Conservation (phyloP, 1,139 yeast genomes). For the Cylindricascospora bacillispora region DNA sequence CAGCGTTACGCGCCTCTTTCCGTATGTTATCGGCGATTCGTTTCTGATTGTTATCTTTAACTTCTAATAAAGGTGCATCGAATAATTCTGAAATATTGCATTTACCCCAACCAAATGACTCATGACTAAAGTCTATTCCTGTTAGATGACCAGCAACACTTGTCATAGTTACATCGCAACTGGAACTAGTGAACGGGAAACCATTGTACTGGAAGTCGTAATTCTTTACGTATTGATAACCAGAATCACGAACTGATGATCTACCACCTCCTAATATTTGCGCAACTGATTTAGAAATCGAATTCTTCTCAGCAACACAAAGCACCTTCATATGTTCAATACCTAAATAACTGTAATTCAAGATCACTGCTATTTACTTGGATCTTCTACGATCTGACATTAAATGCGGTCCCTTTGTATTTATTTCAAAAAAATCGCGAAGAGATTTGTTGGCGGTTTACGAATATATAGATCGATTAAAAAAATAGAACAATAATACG, state of each 20-base stretch:
- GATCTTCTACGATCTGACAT: no score
- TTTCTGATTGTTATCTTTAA: slow-evolving; percentile 30
- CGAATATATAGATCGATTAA: no score
- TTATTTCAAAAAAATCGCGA: no score
- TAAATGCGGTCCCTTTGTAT: no score
- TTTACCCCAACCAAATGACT: slow-evolving; percentile 48
- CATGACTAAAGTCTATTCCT: slow-evolving; percentile 47
- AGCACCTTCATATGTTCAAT: slow-evolving; percentile 54
- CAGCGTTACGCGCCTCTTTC: slow-evolving; percentile 47
- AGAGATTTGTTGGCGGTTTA: no score
- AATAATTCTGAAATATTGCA: slow-evolving; percentile 56
- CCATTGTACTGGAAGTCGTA: slow-evolving; percentile 57
- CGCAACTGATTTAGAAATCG: slow-evolving; percentile 83
- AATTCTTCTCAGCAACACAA: slow-evolving; percentile 96
- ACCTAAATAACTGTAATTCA: no score
- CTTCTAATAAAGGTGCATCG: slow-evolving; percentile 48
- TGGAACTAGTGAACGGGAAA: slow-evolving; percentile 33
- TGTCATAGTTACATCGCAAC: slow-evolving; percentile 73
- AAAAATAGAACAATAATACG: no score
- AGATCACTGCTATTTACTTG: no score
- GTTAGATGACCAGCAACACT: slow-evolving; percentile 81
- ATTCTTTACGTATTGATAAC: slow-evolving; percentile 59
- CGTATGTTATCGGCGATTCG: slow-evolving; percentile 60
- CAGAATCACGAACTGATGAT: slow-evolving; percentile 35
- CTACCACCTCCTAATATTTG: slow-evolving; percentile 64